Evolutionary conservation across 495 filamentous ascomycete genomes (phyloP).

Genomic region (Lentithecium fluviatile): DNA sequence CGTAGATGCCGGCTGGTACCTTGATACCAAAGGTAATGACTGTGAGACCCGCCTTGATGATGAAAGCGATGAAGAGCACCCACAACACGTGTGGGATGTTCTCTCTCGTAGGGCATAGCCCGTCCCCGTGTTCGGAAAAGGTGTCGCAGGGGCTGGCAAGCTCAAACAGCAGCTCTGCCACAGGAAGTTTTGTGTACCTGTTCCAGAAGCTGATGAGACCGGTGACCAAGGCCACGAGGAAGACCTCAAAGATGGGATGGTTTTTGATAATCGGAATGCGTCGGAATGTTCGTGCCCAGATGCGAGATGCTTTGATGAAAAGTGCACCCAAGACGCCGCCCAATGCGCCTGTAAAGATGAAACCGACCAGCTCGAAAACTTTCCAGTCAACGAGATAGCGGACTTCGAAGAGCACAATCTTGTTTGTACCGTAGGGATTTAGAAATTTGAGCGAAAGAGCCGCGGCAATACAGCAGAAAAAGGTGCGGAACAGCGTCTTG

Average conservation of each 20-base stretch:
- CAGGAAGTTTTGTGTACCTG: conserved; percentile 79
- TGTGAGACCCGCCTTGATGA: conserved; percentile 87
- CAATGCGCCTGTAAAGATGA: conserved; percentile 79
- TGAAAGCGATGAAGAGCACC: conserved; percentile 72
- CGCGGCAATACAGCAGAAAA: conserved; percentile 94
- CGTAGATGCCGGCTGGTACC: conserved; percentile 93
- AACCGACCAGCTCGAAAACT: conserved; percentile 83
- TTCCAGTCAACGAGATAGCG: conserved; percentile 91
- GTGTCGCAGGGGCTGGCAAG: conserved; percentile 80
- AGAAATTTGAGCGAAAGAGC: conserved; percentile 89
- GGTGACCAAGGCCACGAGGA: conserved; percentile 81
- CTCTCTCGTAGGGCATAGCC: conserved; percentile 73
- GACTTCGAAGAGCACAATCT: conserved; percentile 95
- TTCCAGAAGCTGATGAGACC: conserved; percentile 93
- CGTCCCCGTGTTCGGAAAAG: conserved; percentile 57
- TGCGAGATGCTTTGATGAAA: conserved; percentile 91
- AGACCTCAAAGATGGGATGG: conserved; percentile 82
- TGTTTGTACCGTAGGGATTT: conserved; percentile 92
- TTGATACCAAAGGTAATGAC: conserved; percentile 92
- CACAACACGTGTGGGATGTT: conserved; percentile 71
- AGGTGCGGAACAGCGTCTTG: conserved; percentile 97
- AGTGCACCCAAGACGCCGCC: conserved; percentile 83
- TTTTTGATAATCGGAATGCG: conserved; percentile 76
- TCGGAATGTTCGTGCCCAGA: conserved; percentile 88
- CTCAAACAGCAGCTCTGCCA: conserved; percentile 87